These are phyloP conservation scores for Aaosphaeria pasadenensis DNA, from an alignment of 2,329 filamentous ascomycete species.

Conservation along the genomic window DNA sequence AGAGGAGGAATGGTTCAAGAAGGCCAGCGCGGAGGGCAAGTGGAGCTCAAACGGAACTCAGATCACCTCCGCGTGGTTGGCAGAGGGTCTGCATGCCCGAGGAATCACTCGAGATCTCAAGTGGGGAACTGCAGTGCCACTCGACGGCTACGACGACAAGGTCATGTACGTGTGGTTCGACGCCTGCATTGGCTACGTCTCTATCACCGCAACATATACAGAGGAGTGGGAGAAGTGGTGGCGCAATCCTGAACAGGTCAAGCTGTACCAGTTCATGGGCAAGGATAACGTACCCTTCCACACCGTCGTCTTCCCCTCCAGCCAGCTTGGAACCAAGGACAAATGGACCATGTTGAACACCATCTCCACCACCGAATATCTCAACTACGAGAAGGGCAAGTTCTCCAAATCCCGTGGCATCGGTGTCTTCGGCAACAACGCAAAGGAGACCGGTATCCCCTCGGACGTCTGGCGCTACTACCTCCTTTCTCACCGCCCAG, in stretches of 20 bases:
- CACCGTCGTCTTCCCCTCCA: conserved; percentile 86
- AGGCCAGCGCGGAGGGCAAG: conserved; percentile 68
- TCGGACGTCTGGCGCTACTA: conserved; percentile 94
- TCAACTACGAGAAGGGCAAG: conserved; percentile 55
- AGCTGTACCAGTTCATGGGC: conserved; percentile 89
- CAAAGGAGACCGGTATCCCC: conserved; percentile 78
- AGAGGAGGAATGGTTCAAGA: conserved; percentile 74
- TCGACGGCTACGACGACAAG: conserved; percentile 65
- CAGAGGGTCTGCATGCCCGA: conserved; percentile 78
- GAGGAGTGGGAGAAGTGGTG: conserved; percentile 92
- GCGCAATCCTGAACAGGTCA: conserved; percentile 83
- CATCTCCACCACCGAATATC: conserved; percentile 78
- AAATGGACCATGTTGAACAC: conserved; percentile 89
- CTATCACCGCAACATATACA: conserved; percentile 88
- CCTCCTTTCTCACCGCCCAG: conserved; percentile 79
- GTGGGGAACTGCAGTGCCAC: conserved; percentile 71
- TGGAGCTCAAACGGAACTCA: conserved; percentile 74
- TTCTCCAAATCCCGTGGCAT: conserved; percentile 90
- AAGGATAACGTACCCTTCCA: conserved; percentile 90
- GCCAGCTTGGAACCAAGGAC: conserved; percentile 78
- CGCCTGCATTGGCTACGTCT: conserved; percentile 91
- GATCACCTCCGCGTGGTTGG: conserved; percentile 79
- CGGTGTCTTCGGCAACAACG: conserved; percentile 88
- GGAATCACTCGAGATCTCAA: conserved; percentile 90
- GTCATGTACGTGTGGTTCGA: conserved; percentile 95